Percentiles rank a stretch among this genome's conserved stretches.
phyloP scores from a whole-genome alignment of 1,139 yeast species.

The Magnusiomyces suaveolens region DNA sequence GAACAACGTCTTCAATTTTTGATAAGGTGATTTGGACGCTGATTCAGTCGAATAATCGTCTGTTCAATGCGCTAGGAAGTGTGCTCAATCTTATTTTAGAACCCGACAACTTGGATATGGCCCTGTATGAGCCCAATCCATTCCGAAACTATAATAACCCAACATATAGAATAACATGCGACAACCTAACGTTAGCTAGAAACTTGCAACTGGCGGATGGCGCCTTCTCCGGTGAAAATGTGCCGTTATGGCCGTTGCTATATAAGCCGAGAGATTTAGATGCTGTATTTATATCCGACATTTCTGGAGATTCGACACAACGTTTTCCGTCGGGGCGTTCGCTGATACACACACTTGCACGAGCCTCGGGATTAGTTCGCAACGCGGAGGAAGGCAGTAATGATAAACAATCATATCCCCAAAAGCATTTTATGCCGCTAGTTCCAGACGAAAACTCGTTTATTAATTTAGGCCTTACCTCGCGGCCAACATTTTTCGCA shows the following conservation, averaged over 20 bases:
- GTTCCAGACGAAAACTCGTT: slow-evolving; percentile 41
- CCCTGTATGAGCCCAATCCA: slow-evolving; percentile 63
- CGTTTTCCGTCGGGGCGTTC: slow-evolving; percentile 56
- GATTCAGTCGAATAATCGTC: slow-evolving; percentile 14
- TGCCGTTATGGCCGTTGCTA: slow-evolving; percentile 70
- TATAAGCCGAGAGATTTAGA: slow-evolving; percentile 65
- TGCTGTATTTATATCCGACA: slow-evolving; percentile 72
- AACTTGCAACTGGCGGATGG: slow-evolving; percentile 69
- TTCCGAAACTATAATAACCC: slow-evolving; percentile 33
- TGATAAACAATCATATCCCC: slow-evolving; percentile 39
- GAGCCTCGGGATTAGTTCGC: slow-evolving; percentile 80
- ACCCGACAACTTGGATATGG: slow-evolving; percentile 45
- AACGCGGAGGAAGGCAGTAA: slow-evolving; percentile 42
- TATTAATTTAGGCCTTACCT: slow-evolving; percentile 37
- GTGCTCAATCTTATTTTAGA: slow-evolving; percentile 7
- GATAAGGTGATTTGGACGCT: slow-evolving; percentile 38
- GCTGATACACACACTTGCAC: slow-evolving; percentile 49
- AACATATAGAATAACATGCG: neutral
- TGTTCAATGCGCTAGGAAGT: slow-evolving; percentile 13
- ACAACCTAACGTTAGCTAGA: slow-evolving; percentile 31
- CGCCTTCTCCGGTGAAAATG: slow-evolving; percentile 73
- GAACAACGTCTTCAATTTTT: slow-evolving; percentile 64
- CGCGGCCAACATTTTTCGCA: slow-evolving; percentile 67
- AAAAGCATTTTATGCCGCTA: slow-evolving; percentile 33
- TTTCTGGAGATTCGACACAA: slow-evolving; percentile 67